Evolutionary conservation across 805 yeast genomes (phyloP).

Genomic region (Schwanniomyces sp.): DNA sequence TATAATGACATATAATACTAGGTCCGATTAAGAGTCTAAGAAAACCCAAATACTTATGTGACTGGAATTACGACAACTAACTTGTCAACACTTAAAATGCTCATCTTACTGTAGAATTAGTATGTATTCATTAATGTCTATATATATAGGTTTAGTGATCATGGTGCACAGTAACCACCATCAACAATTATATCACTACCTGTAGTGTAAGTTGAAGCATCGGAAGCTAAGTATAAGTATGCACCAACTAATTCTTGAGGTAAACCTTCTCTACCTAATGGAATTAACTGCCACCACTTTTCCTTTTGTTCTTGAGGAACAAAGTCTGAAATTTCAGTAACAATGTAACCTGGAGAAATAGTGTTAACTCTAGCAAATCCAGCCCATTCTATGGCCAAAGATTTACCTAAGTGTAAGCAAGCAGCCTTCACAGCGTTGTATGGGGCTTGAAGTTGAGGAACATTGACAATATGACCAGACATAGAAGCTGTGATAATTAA

Average conservation of each 20-base stretch:
- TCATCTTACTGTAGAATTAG: background rate
- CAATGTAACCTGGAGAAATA: slow-evolving; percentile 44
- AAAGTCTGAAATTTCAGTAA: slow-evolving; percentile 40
- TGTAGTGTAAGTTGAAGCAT: slow-evolving; percentile 44
- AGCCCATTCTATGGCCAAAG: slow-evolving; percentile 49
- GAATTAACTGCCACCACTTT: slow-evolving; percentile 41
- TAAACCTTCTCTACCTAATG: slow-evolving; percentile 47
- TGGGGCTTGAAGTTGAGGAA: slow-evolving; percentile 47
- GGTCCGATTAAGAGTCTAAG: background rate
- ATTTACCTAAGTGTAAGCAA: slow-evolving; percentile 40
- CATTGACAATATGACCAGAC: slow-evolving; percentile 49
- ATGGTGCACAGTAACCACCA: slow-evolving; percentile 45
- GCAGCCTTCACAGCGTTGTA: slow-evolving; percentile 50
- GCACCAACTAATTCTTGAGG: slow-evolving; percentile 48
- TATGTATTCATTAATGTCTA: background rate
- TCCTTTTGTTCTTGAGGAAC: slow-evolving; percentile 30
- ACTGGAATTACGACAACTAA: too few species aligned
- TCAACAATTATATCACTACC: slow-evolving; percentile 47
- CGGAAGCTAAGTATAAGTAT: slow-evolving; percentile 43
- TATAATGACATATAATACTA: background rate
- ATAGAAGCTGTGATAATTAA: slow-evolving; percentile 46
- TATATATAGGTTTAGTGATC: background rate
- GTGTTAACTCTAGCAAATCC: slow-evolving; percentile 47
- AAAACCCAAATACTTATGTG: too few species aligned
- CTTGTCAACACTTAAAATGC: too few species aligned